A percentile compares a stretch with the other conserved stretches of the same genome.
phyloP scores from a whole-genome alignment of 2,329 filamentous ascomycete genomes.

The Ramularia endophylla region DNA sequence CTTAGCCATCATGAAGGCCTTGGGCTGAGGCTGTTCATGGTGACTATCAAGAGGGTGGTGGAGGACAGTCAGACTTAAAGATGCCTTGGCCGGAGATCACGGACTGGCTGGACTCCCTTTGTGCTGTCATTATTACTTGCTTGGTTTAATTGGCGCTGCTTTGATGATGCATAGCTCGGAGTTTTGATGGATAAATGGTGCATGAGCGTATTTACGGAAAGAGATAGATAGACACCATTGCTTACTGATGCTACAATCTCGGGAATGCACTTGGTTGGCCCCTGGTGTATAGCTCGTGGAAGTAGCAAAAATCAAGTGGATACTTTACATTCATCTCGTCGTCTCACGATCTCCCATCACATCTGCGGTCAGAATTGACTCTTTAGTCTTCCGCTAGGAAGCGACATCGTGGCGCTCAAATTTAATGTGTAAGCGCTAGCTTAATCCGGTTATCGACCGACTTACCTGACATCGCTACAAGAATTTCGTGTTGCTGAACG shows the following conservation, averaged over 20 bases:
- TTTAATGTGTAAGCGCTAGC: too few relatives aligned
- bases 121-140: neutral
- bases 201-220: neutral
- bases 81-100: constrained; percentile 11
- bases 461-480: too few relatives aligned
- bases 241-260: neutral
- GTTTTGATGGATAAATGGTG: neutral
- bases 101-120: neutral
- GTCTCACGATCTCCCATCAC: too few relatives aligned
- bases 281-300: constrained; percentile 1
- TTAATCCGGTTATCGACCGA: too few relatives aligned
- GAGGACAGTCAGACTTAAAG: constrained; percentile 3
- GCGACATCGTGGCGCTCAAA: too few relatives aligned
- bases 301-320: neutral
- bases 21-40: constrained; percentile 24
- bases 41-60: constrained; percentile 3
- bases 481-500: too few relatives aligned
- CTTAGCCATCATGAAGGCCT: constrained; percentile 16
- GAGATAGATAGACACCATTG: neutral
- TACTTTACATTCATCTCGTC: too few relatives aligned
- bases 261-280: constrained; percentile 2
- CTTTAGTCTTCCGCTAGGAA: too few relatives aligned
- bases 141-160: too few relatives aligned
- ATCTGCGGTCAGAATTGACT: too few relatives aligned
- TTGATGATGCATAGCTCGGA: constrained; percentile 2